Evolutionary conservation across 331 rosid genomes (phyloP), one percentile per base, ranked within the genome.

Genomic region (Rosa hybrid): DNA sequence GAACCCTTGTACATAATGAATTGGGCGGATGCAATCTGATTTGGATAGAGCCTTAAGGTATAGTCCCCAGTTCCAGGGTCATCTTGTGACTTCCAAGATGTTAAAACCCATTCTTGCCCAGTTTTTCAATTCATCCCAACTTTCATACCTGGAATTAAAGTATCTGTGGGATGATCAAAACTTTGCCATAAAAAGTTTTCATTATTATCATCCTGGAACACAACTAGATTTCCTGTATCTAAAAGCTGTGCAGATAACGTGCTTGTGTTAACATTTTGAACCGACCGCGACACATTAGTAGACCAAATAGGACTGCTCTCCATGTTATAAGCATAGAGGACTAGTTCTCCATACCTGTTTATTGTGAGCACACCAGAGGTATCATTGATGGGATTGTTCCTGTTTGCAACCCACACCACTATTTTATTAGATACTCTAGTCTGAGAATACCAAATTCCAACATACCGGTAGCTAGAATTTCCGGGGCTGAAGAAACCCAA

Each of bases 401-500:
- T 44, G 46, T 44, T 44, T 6, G 46, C 46, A 44, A 44, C 46
- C 46, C 46, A 44, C 46, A 44, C 46, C 46, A 6, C 46, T 44
- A 8, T 44, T 44, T 44, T 44, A 7, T 44, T 44, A 44, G 46
- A 6, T 44, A 44, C 46, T 7, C 46, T 44, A 44, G 46, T 44
- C 46, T 44, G 46, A 44, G 8, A 5, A 44, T 44, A 44, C 46
- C 46, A 44, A 44, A 44, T 6, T 44, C 46, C 46, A 6, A 6
- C 46, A 44, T 90, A 90, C 8, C 91, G 87, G 20, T 50, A 56
- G 46, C 23, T 39, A 0, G 91, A 86, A 13, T 77, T 89, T 64
- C 77, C 81, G 0, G 87, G 82, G 51, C 84, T 53, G 74, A 90
- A 90, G 88, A 92, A 92, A 10, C 95, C 95, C n/a, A 12, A 57